These are phyloP conservation scores for Massarina eburnea DNA, from an alignment of 2,329 filamentous ascomycete species.

Conservation along the genomic window DNA sequence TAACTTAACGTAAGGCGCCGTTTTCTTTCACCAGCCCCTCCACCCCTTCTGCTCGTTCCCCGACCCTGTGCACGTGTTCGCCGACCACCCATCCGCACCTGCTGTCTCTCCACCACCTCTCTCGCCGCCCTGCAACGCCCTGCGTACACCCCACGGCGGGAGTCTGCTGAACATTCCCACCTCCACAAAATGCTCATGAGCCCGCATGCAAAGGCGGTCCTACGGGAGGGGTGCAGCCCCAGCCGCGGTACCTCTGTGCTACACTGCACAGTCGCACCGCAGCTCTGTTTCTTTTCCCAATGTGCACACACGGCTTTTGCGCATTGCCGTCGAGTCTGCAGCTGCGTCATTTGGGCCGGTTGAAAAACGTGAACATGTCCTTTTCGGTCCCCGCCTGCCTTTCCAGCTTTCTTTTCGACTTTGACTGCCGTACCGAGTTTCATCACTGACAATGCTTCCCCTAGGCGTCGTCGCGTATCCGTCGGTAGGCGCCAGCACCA, in stretches of 20 bases:
- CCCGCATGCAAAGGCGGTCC: slow-evolving; percentile 22
- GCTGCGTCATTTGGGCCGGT: slow-evolving; percentile 28
- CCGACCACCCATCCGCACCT: background rate
- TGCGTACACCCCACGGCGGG: background rate
- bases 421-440: slow-evolving; percentile 14
- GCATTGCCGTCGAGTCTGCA: slow-evolving; percentile 29
- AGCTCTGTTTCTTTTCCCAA: slow-evolving; percentile 33
- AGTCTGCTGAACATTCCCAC: background rate
- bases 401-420: slow-evolving; percentile 18
- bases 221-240: slow-evolving; percentile 22
- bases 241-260: slow-evolving; percentile 36
- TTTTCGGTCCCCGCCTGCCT: slow-evolving; percentile 26
- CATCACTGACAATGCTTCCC: slow-evolving; percentile 44
- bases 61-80: slow-evolving; percentile 6
- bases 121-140: background rate
- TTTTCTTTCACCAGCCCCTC: slow-evolving; percentile 14
- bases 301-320: slow-evolving; percentile 31
- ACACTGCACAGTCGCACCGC: slow-evolving; percentile 37
- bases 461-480: slow-evolving; percentile 43
- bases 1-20: slow-evolving; percentile 31
- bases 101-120: background rate
- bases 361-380: slow-evolving; percentile 36
- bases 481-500: slow-evolving; percentile 37
- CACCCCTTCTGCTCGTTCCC: background rate
- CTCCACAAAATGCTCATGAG: slow-evolving; percentile 5